Conservation (phyloP, 352 stramenopile genomes). For the Pythium aristosporum region DNA sequence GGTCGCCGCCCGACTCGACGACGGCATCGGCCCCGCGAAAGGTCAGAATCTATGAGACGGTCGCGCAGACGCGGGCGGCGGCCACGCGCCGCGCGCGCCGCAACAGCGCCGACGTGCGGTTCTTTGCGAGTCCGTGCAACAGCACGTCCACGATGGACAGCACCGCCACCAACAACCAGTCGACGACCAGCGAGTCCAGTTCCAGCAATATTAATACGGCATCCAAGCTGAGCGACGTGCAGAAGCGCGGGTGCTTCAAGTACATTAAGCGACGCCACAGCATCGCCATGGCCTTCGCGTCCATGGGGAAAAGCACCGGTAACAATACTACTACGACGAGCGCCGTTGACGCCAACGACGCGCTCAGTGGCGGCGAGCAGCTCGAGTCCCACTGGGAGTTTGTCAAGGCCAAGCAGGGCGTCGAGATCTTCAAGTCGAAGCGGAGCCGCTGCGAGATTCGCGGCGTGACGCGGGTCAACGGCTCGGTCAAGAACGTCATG, state of each 20-base stretch:
- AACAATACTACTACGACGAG: conserved; percentile 2
- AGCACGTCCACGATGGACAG: neutral
- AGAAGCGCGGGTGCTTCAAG: conserved; percentile 80
- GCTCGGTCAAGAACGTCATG: conserved; percentile 85
- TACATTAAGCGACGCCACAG: conserved; percentile 80
- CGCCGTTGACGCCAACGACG: neutral
- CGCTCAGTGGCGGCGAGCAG: conserved; percentile 6
- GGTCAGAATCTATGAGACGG: conserved; percentile 10
- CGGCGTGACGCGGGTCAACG: conserved; percentile 67
- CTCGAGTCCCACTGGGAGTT: conserved; percentile 56
- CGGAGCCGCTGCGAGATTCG: conserved; percentile 75
- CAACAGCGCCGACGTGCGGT: conserved; percentile 25
- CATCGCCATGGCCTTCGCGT: conserved; percentile 72
- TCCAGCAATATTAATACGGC: too few relatives aligned
- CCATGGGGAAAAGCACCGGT: conserved; percentile 11
- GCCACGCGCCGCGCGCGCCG: conserved; percentile 4
- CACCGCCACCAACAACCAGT: neutral
- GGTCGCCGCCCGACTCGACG: conserved; percentile 11
- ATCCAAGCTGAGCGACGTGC: conserved; percentile 44
- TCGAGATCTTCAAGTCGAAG: conserved; percentile 69
- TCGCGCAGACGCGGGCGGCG: neutral
- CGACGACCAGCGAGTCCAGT: too few relatives aligned
- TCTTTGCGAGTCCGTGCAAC: neutral
- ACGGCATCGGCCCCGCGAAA: conserved; percentile 13
- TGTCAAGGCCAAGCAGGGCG: conserved; percentile 63